Evolutionary conservation across 108 stramenopile species (phyloP).

Genomic region (Skeletonema tropicum): DNA sequence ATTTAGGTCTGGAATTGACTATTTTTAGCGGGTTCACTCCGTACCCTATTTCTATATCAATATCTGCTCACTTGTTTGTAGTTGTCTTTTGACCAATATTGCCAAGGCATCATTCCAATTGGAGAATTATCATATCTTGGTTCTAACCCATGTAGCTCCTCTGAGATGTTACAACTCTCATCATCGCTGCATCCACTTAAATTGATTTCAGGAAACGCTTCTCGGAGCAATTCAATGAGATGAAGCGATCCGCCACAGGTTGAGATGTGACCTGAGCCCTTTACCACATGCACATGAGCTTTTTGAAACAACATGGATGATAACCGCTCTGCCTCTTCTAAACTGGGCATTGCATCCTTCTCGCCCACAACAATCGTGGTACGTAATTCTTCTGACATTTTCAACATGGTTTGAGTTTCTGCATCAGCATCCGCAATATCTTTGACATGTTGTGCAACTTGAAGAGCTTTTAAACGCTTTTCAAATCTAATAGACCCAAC

Average conservation of each 20-base stretch:
- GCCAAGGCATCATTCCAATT: constrained; percentile 72
- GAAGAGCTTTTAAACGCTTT: constrained; percentile 22
- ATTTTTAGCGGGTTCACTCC: too few species aligned
- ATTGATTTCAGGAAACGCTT: constrained; percentile 57
- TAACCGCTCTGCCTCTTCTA: constrained; percentile 77
- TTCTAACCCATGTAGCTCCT: constrained; percentile 69
- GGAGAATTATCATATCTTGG: constrained; percentile 10
- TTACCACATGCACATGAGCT: constrained; percentile 64
- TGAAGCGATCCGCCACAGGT: constrained; percentile 86
- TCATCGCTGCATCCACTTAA: background rate
- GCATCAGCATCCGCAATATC: background rate
- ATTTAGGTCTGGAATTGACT: too few species aligned
- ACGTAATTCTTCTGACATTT: constrained; percentile 38
- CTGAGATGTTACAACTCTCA: constrained; percentile 22
- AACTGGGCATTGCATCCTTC: constrained; percentile 76
- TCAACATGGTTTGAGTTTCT: constrained; percentile 1
- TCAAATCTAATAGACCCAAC: constrained; percentile 55
- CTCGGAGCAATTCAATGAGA: constrained; percentile 65
- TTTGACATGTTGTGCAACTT: constrained; percentile 13
- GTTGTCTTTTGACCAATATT: constrained; percentile 69
- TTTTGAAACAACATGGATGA: constrained; percentile 41
- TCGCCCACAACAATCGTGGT: constrained; percentile 82
- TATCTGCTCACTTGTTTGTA: constrained; percentile 23
- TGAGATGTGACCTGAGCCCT: constrained; percentile 82
- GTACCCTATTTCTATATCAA: too few species aligned